Conservation (phyloP, 768 basidiomycete genomes). For the Boletus rubropictus region DNA sequence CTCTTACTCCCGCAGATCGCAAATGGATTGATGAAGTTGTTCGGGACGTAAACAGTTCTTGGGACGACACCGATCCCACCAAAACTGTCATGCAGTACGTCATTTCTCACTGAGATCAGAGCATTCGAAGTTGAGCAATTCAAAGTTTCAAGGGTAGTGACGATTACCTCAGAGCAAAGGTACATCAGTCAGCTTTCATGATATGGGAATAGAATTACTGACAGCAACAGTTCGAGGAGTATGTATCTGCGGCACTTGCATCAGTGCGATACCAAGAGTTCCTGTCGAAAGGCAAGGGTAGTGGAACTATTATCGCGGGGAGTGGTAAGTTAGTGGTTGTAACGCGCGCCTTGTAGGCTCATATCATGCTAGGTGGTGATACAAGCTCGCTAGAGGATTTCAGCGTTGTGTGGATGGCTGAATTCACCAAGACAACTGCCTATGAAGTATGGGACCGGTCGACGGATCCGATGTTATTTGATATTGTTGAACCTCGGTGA, state of each 20-base stretch:
- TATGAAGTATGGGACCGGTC: conserved; percentile 85
- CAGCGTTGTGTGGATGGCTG: conserved; percentile 80
- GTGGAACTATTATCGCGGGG: conserved; percentile 63
- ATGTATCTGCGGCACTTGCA: conserved; percentile 81
- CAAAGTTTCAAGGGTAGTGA: conserved; percentile 90
- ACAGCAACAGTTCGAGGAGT: conserved; percentile 72
- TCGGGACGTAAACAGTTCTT: conserved; percentile 76
- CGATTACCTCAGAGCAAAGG: conserved; percentile 88
- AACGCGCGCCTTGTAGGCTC: conserved; percentile 15
- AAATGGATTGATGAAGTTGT: conserved; percentile 98
- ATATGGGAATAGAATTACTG: not conserved
- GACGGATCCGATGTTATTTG: conserved; percentile 91
- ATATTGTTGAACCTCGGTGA: conserved; percentile 90
- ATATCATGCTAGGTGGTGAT: conserved; percentile 41
- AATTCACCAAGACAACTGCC: conserved; percentile 83
- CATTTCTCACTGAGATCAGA: not conserved
- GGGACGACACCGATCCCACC: conserved; percentile 60
- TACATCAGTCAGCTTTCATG: conserved; percentile 23
- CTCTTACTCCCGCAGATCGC: conserved; percentile 85
- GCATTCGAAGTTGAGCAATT: not conserved
- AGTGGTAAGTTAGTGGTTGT: conserved; percentile 32
- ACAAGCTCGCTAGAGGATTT: conserved; percentile 69
- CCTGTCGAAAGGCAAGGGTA: conserved; percentile 57
- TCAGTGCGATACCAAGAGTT: conserved; percentile 90
- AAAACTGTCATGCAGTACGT: conserved; percentile 62